A percentile compares a stretch with the other conserved stretches of the same genome.
Evolutionary conservation across 257 asterid species (phyloP).

Genomic region (Plantago ovata): DNA sequence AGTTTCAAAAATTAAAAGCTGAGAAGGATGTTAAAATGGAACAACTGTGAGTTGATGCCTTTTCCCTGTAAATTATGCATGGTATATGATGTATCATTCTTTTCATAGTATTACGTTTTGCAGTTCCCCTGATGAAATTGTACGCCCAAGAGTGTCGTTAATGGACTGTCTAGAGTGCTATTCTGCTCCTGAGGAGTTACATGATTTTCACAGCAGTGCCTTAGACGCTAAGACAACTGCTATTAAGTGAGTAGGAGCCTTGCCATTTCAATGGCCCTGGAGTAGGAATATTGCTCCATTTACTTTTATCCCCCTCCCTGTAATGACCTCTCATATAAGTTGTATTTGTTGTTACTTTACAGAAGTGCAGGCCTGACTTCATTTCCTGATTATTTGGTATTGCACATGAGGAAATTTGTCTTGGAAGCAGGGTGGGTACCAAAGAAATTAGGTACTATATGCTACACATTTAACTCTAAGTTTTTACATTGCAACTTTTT

Average conservation of each 20-base stretch:
- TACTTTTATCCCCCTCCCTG: slow-evolving; percentile 2
- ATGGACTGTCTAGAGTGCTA: slow-evolving; percentile 80
- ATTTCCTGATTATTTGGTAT: slow-evolving; percentile 87
- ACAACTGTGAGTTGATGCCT: slow-evolving; percentile 64
- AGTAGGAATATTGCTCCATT: slow-evolving; percentile 5
- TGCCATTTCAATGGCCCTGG: neutral
- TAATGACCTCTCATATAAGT: slow-evolving; percentile 1
- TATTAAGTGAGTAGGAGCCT: slow-evolving; percentile 51
- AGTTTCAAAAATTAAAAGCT: slow-evolving; percentile 62
- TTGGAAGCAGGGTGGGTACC: slow-evolving; percentile 98
- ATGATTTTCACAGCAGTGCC: slow-evolving; percentile 83
- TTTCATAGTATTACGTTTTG: slow-evolving; percentile 16
- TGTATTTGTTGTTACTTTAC: slow-evolving; percentile 26
- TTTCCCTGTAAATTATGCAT: slow-evolving; percentile 6
- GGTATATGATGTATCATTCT: slow-evolving; percentile 18
- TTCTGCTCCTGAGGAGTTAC: slow-evolving; percentile 89
- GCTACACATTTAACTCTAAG: slow-evolving; percentile 13
- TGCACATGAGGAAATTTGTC: slow-evolving; percentile 94
- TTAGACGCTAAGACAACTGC: slow-evolving; percentile 83
- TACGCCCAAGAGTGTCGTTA: slow-evolving; percentile 88
- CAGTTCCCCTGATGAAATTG: slow-evolving; percentile 79
- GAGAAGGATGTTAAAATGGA: slow-evolving; percentile 68
- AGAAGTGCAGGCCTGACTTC: slow-evolving; percentile 93
- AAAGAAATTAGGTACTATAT: slow-evolving; percentile 70
- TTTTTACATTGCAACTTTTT: slow-evolving; percentile 10